A percentile compares a stretch with the other conserved stretches of the same genome.
Evolutionary conservation across 2,329 filamentous ascomycete genomes (phyloP).

Genomic region (Byssothecium circinans): DNA sequence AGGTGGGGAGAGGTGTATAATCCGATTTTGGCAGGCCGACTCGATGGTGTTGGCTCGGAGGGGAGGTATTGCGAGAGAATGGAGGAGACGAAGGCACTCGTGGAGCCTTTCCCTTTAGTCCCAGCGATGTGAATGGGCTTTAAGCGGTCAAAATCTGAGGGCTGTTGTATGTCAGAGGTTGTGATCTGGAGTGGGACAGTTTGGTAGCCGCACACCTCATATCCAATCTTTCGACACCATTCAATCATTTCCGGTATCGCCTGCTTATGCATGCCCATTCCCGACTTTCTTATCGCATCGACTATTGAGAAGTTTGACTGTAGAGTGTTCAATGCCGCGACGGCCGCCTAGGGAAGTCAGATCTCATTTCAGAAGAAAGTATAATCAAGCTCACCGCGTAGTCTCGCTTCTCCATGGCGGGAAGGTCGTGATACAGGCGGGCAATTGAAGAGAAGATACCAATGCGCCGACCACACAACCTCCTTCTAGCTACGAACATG

Average conservation of each 20-base stretch:
- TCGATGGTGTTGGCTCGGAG: constrained; percentile 35
- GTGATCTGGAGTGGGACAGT: background rate
- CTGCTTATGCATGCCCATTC: constrained; percentile 69
- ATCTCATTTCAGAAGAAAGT: background rate
- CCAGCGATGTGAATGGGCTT: constrained; percentile 82
- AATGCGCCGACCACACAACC: constrained; percentile 17
- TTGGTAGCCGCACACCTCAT: constrained; percentile 61
- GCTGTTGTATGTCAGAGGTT: constrained; percentile 45
- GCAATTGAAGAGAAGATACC: constrained; percentile 6
- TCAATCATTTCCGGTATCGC: constrained; percentile 81
- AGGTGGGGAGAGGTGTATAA: constrained; percentile 87
- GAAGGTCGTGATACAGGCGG: constrained; percentile 19
- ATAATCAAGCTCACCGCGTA: constrained; percentile 32
- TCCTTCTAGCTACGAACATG: constrained; percentile 32
- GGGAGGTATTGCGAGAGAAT: constrained; percentile 68
- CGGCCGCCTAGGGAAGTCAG: constrained; percentile 60
- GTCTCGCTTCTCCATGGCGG: constrained; percentile 38
- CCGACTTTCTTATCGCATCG: constrained; percentile 74
- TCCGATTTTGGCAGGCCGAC: constrained; percentile 61
- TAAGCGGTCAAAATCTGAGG: constrained; percentile 61
- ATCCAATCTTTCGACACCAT: constrained; percentile 76
- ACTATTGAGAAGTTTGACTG: constrained; percentile 79
- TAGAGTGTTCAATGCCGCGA: constrained; percentile 72
- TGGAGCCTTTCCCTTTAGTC: constrained; percentile 92
- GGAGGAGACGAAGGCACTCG: constrained; percentile 78